Percentiles rank a stretch among this genome's conserved stretches.
phyloP scores from a whole-genome alignment of 495 filamentous ascomycete genomes.

The Elaphomyces granulatus region DNA sequence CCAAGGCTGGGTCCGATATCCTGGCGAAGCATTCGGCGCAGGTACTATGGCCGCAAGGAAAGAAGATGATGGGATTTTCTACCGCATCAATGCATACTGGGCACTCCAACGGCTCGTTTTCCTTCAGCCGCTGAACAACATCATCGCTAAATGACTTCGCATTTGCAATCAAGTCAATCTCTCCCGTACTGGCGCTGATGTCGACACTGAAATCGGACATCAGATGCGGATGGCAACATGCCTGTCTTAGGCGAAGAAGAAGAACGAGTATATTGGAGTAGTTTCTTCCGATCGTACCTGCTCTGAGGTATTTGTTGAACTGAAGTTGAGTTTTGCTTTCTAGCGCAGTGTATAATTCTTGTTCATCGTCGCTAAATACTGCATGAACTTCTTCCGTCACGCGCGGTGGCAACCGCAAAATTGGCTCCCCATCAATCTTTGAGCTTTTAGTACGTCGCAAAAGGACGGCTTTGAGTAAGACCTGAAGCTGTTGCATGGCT shows the following conservation, averaged over 20 bases:
- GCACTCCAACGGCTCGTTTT: slow-evolving; percentile 46
- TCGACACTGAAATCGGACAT: slow-evolving; percentile 56
- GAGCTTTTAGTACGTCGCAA: slow-evolving; percentile 76
- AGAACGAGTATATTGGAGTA: slow-evolving; percentile 78
- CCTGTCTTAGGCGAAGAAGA: slow-evolving; percentile 59
- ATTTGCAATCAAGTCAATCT: slow-evolving; percentile 50
- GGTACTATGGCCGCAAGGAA: slow-evolving; percentile 73
- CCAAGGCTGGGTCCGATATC: slow-evolving; percentile 46
- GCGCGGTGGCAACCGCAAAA: slow-evolving; percentile 60
- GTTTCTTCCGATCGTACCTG: slow-evolving; percentile 56
- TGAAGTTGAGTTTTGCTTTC: slow-evolving; percentile 49
- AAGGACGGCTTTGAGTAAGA: slow-evolving; percentile 70
- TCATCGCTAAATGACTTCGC: slow-evolving; percentile 45
- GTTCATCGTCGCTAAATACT: slow-evolving; percentile 62
- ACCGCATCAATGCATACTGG: slow-evolving; percentile 70
- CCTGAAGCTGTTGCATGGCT: slow-evolving; percentile 60
- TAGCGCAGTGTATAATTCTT: slow-evolving; percentile 55
- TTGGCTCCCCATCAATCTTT: slow-evolving; percentile 71
- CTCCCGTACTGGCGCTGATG: slow-evolving; percentile 35
- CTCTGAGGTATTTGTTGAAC: slow-evolving; percentile 66
- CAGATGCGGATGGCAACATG: slow-evolving; percentile 87
- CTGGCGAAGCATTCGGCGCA: slow-evolving; percentile 69
- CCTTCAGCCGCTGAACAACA: slow-evolving; percentile 56
- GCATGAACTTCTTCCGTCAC: slow-evolving; percentile 49
- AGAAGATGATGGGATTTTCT: slow-evolving; percentile 61